Evolutionary conservation across 2,329 filamentous ascomycete genomes (phyloP).

Genomic region (Fusarium burgessii): DNA sequence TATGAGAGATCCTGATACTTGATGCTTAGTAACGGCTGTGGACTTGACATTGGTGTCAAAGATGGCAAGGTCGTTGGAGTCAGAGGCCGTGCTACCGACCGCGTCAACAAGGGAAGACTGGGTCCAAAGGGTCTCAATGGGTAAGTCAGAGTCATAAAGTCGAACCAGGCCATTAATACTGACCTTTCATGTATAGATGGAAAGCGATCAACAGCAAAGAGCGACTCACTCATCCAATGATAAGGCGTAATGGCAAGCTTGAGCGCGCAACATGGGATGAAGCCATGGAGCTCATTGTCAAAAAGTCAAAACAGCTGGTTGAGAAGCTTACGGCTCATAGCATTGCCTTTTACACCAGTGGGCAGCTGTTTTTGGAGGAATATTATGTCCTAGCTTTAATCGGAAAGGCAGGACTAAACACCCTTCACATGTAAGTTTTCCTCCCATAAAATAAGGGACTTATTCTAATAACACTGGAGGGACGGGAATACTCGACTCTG

Average conservation of each 20-base stretch:
- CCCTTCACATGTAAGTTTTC: background rate
- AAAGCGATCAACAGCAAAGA: background rate
- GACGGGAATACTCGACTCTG: background rate
- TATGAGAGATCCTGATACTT: too few species aligned
- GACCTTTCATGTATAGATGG: background rate
- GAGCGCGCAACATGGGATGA: background rate
- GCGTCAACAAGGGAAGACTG: background rate
- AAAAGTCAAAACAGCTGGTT: background rate
- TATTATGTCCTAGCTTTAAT: background rate
- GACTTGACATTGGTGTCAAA: background rate
- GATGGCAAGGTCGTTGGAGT: background rate
- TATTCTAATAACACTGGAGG: background rate
- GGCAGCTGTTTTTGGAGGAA: background rate
- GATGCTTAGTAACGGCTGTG: background rate
- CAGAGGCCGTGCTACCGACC: background rate
- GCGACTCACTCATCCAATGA: background rate
- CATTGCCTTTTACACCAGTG: background rate
- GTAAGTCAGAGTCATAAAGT: background rate
- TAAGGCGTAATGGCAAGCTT: background rate
- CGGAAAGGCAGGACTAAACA: background rate
- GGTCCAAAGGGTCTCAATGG: background rate
- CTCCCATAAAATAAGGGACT: background rate
- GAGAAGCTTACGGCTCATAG: background rate
- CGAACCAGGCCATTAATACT: too few species aligned
- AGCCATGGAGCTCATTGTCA: background rate